These are phyloP conservation scores for Botrytis deweyae DNA, from an alignment of 2,329 filamentous ascomycete genomes.

Conservation along the genomic window DNA sequence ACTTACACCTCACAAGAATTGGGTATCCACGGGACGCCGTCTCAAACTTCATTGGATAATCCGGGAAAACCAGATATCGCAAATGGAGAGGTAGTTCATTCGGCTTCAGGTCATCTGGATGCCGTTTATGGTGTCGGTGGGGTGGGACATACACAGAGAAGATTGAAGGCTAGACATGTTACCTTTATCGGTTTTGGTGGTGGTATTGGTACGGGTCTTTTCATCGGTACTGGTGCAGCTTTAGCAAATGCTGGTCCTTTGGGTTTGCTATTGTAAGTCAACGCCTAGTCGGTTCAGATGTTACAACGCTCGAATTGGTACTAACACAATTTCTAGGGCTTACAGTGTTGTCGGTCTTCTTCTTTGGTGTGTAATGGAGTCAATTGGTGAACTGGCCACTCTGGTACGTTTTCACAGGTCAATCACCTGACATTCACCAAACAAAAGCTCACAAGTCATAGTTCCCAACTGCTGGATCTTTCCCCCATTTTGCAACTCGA, in stretches of 20 bases:
- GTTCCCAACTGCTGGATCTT: conserved; percentile 40
- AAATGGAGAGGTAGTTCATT: conserved; percentile 18
- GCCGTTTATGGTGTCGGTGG: conserved; percentile 14
- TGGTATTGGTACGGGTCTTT: conserved; percentile 52
- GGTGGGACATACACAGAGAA: conserved; percentile 9
- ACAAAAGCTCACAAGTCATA: conserved; percentile 20
- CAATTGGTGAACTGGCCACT: conserved; percentile 39
- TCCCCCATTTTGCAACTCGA: conserved; percentile 39
- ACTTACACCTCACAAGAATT: not conserved
- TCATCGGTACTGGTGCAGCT: conserved; percentile 49
- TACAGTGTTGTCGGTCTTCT: conserved; percentile 44
- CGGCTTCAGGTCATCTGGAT: conserved; percentile 12
- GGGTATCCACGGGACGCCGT: not conserved
- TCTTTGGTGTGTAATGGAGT: conserved; percentile 41
- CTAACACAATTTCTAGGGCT: conserved; percentile 30
- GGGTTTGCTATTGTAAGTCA: conserved; percentile 43
- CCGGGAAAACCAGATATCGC: conserved; percentile 14
- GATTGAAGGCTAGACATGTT: conserved; percentile 18
- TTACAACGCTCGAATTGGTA: not conserved
- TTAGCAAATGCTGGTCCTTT: conserved; percentile 50
- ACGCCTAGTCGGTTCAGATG: not conserved
- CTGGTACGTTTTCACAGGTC: conserved; percentile 20
- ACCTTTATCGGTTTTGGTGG: conserved; percentile 18
- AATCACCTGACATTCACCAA: not conserved
- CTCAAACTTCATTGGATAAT: conserved; percentile 1